These are phyloP conservation scores for Ustilaginoidea virens DNA, from an alignment of 2,329 filamentous ascomycete genomes.

Conservation along the genomic window DNA sequence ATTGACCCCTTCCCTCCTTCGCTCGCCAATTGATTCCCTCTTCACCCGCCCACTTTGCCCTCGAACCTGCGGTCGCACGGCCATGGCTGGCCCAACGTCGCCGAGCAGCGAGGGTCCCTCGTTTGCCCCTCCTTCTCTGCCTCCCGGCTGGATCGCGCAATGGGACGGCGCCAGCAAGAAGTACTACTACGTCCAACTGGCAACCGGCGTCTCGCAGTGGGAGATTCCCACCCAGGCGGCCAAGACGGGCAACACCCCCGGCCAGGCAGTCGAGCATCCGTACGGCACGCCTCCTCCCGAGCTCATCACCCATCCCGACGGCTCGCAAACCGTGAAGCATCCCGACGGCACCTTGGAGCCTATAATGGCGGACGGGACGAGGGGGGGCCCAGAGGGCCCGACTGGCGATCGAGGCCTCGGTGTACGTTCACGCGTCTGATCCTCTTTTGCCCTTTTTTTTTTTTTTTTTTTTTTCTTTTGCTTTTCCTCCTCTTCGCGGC, in stretches of 20 bases:
- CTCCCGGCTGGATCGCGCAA: conserved; percentile 53
- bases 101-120: conserved; percentile 43
- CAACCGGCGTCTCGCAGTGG: conserved; percentile 59
- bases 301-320: conserved; percentile 47
- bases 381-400: conserved; percentile 34
- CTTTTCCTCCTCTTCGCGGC: background rate
- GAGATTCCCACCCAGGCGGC: conserved; percentile 52
- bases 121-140: conserved; percentile 43
- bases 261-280: conserved; percentile 40
- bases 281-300: conserved; percentile 42
- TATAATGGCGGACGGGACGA: conserved; percentile 34
- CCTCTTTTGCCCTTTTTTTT: too few relatives aligned
- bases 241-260: conserved; percentile 44
- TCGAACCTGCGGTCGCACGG: conserved; percentile 4
- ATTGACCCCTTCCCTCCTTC: background rate
- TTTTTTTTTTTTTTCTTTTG: background rate
- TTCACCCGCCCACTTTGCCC: conserved; percentile 6
- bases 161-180: conserved; percentile 50
- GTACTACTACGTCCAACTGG: conserved; percentile 59
- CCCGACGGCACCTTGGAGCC: conserved; percentile 47
- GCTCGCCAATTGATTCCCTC: background rate
- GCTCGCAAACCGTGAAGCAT: conserved; percentile 44
- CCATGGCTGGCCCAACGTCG: conserved; percentile 42
- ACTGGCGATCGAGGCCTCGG: conserved; percentile 47
- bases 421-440: conserved; percentile 39